Conservation (phyloP, 2,329 filamentous ascomycete species). For the Verticillium nubilum region DNA sequence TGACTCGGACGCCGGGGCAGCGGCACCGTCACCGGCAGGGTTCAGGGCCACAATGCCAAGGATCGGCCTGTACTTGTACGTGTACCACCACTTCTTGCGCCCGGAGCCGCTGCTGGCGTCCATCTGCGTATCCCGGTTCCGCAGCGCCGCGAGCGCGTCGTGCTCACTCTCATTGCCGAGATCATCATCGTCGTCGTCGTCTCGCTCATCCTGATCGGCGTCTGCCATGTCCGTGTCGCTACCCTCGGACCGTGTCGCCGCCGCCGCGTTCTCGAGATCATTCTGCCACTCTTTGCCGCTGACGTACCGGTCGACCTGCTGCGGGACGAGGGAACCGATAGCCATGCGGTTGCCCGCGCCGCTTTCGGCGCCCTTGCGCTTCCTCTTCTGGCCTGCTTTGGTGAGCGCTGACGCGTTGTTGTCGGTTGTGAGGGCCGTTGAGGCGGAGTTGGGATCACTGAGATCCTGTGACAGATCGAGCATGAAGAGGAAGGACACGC, state of each 20-base stretch:
- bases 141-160: conserved; percentile 26
- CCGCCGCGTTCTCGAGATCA: conserved; percentile 20
- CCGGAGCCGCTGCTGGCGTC: conserved; percentile 14
- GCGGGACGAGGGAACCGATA: conserved; percentile 36
- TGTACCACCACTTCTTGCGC: conserved; percentile 61
- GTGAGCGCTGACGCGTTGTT: conserved; percentile 8
- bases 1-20: background rate
- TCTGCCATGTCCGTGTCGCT: conserved; percentile 31
- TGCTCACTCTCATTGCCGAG: conserved; percentile 17
- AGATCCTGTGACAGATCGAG: conserved; percentile 76
- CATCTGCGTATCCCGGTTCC: conserved; percentile 17
- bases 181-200: conserved; percentile 31
- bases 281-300: conserved; percentile 28
- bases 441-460: conserved; percentile 26
- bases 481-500: conserved; percentile 84
- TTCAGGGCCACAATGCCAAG: conserved; percentile 58
- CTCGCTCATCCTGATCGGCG: conserved; percentile 24
- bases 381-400: conserved; percentile 42
- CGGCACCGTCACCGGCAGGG: background rate
- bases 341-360: conserved; percentile 51
- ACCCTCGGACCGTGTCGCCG: conserved; percentile 22
- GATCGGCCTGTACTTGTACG: conserved; percentile 92
- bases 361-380: conserved; percentile 40
- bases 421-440: conserved; percentile 8
- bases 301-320: conserved; percentile 26